These are phyloP conservation scores for Yamadazyma pseudoaaseri DNA, from an alignment of 1,139 yeast species.

Conservation along the genomic window DNA sequence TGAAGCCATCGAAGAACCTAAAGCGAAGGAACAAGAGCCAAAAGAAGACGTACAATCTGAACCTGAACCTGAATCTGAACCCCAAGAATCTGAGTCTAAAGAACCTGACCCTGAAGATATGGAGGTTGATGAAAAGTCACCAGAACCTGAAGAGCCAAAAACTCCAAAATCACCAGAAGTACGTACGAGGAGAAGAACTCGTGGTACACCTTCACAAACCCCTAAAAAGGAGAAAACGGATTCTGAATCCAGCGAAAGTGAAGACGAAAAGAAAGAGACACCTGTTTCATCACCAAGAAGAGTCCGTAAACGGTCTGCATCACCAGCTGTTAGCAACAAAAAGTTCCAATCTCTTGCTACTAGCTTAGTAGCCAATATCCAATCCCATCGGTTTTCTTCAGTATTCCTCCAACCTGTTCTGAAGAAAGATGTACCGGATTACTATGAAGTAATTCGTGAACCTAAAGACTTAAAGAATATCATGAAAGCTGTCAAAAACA, in stretches of 20 bases:
- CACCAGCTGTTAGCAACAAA: slow-evolving; percentile 33
- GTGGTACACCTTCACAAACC: slow-evolving; percentile 1
- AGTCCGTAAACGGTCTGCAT: slow-evolving; percentile 16
- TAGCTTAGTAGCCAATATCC: slow-evolving; percentile 61
- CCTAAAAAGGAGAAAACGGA: neutral
- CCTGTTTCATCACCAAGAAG: slow-evolving; percentile 2
- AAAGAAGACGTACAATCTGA: slow-evolving; percentile 4
- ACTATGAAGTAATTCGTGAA: slow-evolving; percentile 55
- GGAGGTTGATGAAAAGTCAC: neutral
- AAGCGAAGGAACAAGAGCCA: slow-evolving; percentile 7
- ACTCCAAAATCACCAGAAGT: neutral
- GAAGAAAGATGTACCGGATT: slow-evolving; percentile 67
- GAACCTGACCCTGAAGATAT: neutral
- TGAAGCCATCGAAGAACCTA: slow-evolving; percentile 3
- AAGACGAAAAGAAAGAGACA: slow-evolving; percentile 3
- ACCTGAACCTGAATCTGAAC: slow-evolving; percentile 5
- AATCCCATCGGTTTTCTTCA: slow-evolving; percentile 72
- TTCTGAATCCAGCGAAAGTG: slow-evolving; percentile 1
- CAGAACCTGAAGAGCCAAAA: neutral
- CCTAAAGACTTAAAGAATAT: slow-evolving; percentile 72
- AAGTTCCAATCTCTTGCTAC: slow-evolving; percentile 54
- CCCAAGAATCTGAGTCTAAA: slow-evolving; percentile 3
- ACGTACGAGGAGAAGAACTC: neutral
- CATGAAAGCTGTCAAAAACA: slow-evolving; percentile 51
- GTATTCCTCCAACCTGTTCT: slow-evolving; percentile 72